phyloP scores from a whole-genome alignment of 257 asterid genomes.

The Salvia splendens region DNA sequence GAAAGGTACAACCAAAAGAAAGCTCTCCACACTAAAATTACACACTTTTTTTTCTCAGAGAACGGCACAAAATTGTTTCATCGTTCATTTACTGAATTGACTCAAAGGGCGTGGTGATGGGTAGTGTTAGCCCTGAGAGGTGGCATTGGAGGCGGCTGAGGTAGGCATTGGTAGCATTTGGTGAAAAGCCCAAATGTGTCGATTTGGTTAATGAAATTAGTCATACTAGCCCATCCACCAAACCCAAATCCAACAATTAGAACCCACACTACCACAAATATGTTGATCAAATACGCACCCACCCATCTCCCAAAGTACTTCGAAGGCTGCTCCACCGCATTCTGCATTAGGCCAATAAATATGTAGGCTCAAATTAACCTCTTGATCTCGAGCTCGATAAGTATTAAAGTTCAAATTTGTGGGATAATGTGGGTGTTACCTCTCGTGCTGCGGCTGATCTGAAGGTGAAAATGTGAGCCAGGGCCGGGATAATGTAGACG shows the following conservation, averaged over 20 bases:
- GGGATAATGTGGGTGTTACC: conserved; percentile 40
- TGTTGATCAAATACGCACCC: conserved; percentile 70
- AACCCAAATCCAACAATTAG: conserved; percentile 86
- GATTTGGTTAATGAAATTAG: conserved; percentile 78
- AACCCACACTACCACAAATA: conserved; percentile 85
- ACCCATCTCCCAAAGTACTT: conserved; percentile 83
- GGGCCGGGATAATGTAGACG: conserved; percentile 84
- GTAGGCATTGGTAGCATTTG: conserved; percentile 85
- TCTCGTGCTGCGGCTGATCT: conserved; percentile 76
- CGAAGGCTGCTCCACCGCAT: conserved; percentile 90
- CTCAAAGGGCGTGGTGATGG: conserved; percentile 33
- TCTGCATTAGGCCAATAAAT: conserved; percentile 43
- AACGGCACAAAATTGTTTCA: conserved; percentile 22
- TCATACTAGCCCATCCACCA: conserved; percentile 95
- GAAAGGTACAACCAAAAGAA: too few species aligned
- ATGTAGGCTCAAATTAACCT: conserved; percentile 41
- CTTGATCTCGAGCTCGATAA: conserved; percentile 31
- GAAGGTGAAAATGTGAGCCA: conserved; percentile 85
- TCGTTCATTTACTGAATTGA: background rate
- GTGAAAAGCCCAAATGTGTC: conserved; percentile 95
- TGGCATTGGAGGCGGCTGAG: conserved; percentile 49
- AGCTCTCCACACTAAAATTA: background rate
- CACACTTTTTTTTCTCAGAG: background rate
- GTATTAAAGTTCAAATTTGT: too few species aligned
- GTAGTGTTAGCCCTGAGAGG: conserved; percentile 45